These are phyloP conservation scores for Agaricus subrufescens DNA, from an alignment of 768 basidiomycete species.

Conservation along the genomic window DNA sequence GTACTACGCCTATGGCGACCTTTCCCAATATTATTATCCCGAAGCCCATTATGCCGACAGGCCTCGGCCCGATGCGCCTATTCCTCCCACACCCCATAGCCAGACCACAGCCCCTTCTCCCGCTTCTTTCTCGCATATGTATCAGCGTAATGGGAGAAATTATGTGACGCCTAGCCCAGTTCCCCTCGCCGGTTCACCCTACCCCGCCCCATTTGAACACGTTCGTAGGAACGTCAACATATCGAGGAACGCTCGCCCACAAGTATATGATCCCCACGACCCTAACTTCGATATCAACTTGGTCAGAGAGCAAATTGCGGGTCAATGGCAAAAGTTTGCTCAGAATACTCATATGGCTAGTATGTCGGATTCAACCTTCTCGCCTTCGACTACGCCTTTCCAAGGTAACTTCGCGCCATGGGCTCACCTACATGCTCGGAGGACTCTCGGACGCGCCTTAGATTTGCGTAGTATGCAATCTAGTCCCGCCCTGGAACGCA, in stretches of 20 bases:
- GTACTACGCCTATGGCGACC: slow-evolving; percentile 49
- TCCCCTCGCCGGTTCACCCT: slow-evolving; percentile 62
- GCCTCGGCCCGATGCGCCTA: slow-evolving; percentile 66
- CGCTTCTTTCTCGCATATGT: slow-evolving; percentile 46
- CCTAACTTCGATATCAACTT: slow-evolving; percentile 31
- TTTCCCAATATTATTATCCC: slow-evolving; percentile 9
- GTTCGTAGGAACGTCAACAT: slow-evolving; percentile 49
- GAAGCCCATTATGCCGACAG: slow-evolving; percentile 11
- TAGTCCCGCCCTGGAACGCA: slow-evolving; percentile 45
- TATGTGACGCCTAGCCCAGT: slow-evolving; percentile 46
- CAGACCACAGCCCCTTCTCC: slow-evolving; percentile 73
- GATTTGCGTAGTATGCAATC: slow-evolving; percentile 62
- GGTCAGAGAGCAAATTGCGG: slow-evolving; percentile 66
- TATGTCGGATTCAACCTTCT: slow-evolving; percentile 70
- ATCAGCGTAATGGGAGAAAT: slow-evolving; percentile 32
- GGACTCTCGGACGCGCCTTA: slow-evolving; percentile 38
- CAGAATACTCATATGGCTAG: slow-evolving; percentile 58
- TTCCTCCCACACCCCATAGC: slow-evolving; percentile 76
- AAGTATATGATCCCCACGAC: slow-evolving; percentile 25
- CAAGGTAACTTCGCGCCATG: slow-evolving; percentile 66
- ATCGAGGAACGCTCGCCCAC: slow-evolving; percentile 26
- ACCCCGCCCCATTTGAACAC: slow-evolving; percentile 74
- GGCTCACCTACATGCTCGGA: slow-evolving; percentile 61
- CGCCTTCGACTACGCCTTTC: slow-evolving; percentile 72
- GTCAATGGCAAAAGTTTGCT: slow-evolving; percentile 77